Conservation (phyloP, 495 filamentous ascomycete species). For the Podospora sp. region DNA sequence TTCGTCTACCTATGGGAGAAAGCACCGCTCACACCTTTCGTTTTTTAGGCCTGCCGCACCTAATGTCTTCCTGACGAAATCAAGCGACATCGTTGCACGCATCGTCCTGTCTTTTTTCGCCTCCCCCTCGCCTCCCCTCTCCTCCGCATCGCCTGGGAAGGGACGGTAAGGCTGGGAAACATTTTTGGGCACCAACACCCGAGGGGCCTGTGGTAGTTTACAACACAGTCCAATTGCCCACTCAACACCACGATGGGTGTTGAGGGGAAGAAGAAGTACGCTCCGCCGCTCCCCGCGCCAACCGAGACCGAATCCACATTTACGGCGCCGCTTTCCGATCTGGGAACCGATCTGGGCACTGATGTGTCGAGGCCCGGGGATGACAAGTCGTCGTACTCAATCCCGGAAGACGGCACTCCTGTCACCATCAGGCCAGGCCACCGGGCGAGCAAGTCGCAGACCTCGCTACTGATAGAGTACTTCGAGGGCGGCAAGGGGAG, state of each 20-base stretch:
- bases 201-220: conserved; percentile 29
- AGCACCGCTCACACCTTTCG: conserved; percentile 30
- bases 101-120: conserved; percentile 19
- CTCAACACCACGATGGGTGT: conserved; percentile 64
- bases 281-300: conserved; percentile 70
- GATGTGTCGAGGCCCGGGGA: conserved; percentile 83
- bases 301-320: conserved; percentile 73
- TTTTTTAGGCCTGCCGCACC: conserved; percentile 34
- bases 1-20: conserved; percentile 31
- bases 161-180: conserved; percentile 28
- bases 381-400: conserved; percentile 70
- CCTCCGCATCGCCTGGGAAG: conserved; percentile 20
- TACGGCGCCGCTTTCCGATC: conserved; percentile 40
- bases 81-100: conserved; percentile 20
- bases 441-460: conserved; percentile 71
- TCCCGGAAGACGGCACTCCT: conserved; percentile 94
- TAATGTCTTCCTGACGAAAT: conserved; percentile 36
- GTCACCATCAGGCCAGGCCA: conserved; percentile 83
- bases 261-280: conserved; percentile 58
- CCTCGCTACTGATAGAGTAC: conserved; percentile 95
- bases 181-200: conserved; percentile 31
- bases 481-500: conserved; percentile 82
- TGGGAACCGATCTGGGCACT: conserved; percentile 57
- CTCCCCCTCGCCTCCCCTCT: conserved; percentile 13
- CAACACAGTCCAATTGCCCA: conserved; percentile 22